phyloP scores from a whole-genome alignment of 148 eudicot species.

The Diospyros kaki region DNA sequence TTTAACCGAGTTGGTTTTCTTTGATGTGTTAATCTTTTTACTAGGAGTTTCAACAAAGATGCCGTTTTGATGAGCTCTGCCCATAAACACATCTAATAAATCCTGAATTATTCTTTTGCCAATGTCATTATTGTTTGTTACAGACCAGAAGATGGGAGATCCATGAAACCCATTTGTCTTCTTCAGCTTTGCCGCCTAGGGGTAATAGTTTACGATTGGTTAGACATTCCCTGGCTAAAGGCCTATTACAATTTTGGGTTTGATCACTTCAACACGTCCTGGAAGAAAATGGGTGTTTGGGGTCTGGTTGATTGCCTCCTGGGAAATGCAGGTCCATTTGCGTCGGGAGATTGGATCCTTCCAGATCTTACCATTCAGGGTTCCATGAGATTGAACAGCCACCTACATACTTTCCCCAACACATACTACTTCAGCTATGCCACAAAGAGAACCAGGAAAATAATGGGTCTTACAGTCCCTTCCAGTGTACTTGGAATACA shows the following conservation, averaged over 20 bases:
- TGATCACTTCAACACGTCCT: conserved; percentile 82
- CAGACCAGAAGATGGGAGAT: conserved; percentile 79
- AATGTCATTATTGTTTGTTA: conserved; percentile 10
- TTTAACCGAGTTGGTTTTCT: background rate
- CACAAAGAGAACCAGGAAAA: conserved; percentile 64
- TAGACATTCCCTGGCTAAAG: conserved; percentile 74
- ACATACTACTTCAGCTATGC: conserved; percentile 96
- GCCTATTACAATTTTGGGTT: conserved; percentile 81
- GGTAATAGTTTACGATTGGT: conserved; percentile 78
- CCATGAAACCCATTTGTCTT: conserved; percentile 61
- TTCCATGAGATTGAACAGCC: conserved; percentile 58
- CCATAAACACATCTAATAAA: background rate
- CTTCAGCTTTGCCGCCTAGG: conserved; percentile 69
- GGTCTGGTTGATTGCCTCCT: conserved; percentile 67
- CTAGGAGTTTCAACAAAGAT: background rate
- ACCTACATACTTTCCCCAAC: conserved; percentile 63
- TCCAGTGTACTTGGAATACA: conserved; percentile 69
- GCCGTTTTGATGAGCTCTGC: background rate
- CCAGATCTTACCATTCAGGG: conserved; percentile 91
- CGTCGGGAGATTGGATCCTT: conserved; percentile 92
- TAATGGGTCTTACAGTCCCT: conserved; percentile 64
- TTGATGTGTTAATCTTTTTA: background rate
- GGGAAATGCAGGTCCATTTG: conserved; percentile 80
- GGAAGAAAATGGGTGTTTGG: conserved; percentile 69
- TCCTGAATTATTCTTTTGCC: background rate